A percentile compares a stretch with the other conserved stretches of the same genome.
Conservation (phyloP, 768 basidiomycete species). For the Psilocybe sp. region DNA sequence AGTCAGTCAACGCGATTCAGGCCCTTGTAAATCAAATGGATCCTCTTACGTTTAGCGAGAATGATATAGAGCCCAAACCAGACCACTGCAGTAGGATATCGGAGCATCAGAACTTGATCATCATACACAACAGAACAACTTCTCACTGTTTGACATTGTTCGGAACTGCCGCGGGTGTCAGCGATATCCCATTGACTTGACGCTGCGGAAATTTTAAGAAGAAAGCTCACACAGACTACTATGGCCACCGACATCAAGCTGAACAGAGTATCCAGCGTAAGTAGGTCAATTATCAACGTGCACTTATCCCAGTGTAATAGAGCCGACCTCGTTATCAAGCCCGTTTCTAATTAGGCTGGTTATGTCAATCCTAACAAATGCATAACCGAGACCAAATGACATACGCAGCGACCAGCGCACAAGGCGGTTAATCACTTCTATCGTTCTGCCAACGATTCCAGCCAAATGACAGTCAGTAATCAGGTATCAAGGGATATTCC, state of each 20-base stretch:
- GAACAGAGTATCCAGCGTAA: no score
- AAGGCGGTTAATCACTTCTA: constrained; percentile 12
- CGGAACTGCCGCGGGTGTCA: constrained; percentile 6
- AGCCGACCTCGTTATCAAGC: constrained; percentile 13
- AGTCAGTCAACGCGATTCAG: background rate
- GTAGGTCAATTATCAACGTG: background rate
- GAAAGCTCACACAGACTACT: no score
- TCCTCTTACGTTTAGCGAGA: constrained; percentile 16
- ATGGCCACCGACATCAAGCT: no score
- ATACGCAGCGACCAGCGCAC: constrained; percentile 14
- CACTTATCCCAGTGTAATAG: background rate
- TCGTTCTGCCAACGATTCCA: constrained; percentile 5
- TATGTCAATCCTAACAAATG: background rate
- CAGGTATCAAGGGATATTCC: background rate
- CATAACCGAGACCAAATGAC: background rate
- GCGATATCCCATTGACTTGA: no score
- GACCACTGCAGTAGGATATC: constrained; percentile 5
- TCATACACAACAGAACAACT: background rate
- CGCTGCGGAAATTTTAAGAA: no score
- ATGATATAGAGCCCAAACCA: constrained; percentile 17
- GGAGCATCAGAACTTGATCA: background rate
- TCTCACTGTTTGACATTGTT: constrained; percentile 14
- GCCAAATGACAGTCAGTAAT: background rate
- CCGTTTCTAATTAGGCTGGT: constrained; percentile 8
- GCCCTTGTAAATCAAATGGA: no score